Base-by-base conservation (phyloP, 306 rosid species). In the Herpetospermum pedunculosum region DNA sequence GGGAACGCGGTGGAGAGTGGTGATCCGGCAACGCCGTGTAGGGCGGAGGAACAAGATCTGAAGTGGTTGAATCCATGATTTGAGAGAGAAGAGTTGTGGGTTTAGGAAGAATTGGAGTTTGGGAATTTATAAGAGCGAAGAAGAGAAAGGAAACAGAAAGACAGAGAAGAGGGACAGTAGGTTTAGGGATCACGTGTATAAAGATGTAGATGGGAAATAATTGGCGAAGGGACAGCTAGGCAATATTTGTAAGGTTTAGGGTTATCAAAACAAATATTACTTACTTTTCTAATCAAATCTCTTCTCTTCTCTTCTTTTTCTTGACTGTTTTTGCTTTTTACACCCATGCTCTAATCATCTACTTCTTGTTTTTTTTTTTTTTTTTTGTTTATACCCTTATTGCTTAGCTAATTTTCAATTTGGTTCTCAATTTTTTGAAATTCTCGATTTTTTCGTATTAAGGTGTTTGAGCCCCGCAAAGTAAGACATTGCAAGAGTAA, bases 11-110 rank as follows among this genome's bases (percentile, higher is more conserved):
- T 2, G 70, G 35, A 8, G 18, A 0, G 38, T 84, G 75, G 46
- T 75, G 73, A 9, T 74, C 78, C 34, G 79, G 79, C 79, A 91
- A 84, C 8, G 89, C 80, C 74, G 60, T 26, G 67, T 84, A 84
- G 0, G 70, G 29, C 25, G 55, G 25, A 26, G 50, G 34, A 4
- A 2, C 38, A 18, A 71, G 58, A 34, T 71, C 75, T 16, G 75
- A 48, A 35, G 12, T 10, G 4, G 18, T 9, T 4, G 53, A 0
- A 23, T 47, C 75, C 75, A 71, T 71, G 8, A 63, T 23, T 10
- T 4, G 30, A 11, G 32, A 25, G 16, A 2, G 34, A 54, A 16
- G 16, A 19, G 48, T 1, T 54, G 6, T 4, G 30, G 15, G 1
- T 73, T 28, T 72, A 35, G 30, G 44, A 2, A 6, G 28, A 18